Evolutionary conservation across 352 stramenopile genomes (phyloP).

Genomic region (Phytopythium chamaehyphon): DNA sequence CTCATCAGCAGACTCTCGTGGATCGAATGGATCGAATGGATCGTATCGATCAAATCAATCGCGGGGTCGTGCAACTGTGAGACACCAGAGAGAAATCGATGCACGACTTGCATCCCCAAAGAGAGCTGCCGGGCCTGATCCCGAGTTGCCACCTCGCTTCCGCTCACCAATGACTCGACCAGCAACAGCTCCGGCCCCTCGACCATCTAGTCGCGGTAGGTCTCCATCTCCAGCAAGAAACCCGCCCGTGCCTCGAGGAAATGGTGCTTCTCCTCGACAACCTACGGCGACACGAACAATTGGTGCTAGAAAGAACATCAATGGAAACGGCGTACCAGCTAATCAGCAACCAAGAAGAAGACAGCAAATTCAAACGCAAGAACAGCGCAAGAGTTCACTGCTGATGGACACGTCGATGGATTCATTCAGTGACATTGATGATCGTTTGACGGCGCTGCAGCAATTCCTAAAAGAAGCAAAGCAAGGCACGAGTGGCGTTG

Average conservation of each 20-base stretch:
- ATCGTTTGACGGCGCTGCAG: slow-evolving; percentile 74
- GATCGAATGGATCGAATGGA: slow-evolving; percentile 46
- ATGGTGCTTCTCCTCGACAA: neutral
- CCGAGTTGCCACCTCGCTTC: slow-evolving; percentile 15
- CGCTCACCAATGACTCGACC: slow-evolving; percentile 23
- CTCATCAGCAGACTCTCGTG: slow-evolving; percentile 52
- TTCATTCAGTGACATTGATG: slow-evolving; percentile 84
- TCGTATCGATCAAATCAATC: slow-evolving; percentile 40
- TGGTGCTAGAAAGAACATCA: too few relatives aligned
- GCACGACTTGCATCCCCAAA: slow-evolving; percentile 59
- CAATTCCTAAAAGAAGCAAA: slow-evolving; percentile 83
- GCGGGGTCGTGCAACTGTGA: slow-evolving; percentile 30
- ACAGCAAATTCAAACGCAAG: slow-evolving; percentile 1
- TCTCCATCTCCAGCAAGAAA: slow-evolving; percentile 19
- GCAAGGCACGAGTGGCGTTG: slow-evolving; percentile 24
- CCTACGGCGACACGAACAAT: too few relatives aligned
- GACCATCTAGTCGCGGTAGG: slow-evolving; percentile 19
- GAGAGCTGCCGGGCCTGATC: slow-evolving; percentile 8
- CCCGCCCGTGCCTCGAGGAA: neutral
- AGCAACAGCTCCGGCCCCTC: slow-evolving; percentile 4
- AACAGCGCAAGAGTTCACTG: slow-evolving; percentile 25
- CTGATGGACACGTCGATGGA: slow-evolving; percentile 60
- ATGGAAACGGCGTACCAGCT: neutral
- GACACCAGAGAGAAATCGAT: slow-evolving; percentile 51
- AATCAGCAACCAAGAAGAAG: slow-evolving; percentile 9